A percentile compares a stretch with the other conserved stretches of the same genome.
phyloP scores from a whole-genome alignment of 495 filamentous ascomycete species.

The Talaromyces thailandensis region DNA sequence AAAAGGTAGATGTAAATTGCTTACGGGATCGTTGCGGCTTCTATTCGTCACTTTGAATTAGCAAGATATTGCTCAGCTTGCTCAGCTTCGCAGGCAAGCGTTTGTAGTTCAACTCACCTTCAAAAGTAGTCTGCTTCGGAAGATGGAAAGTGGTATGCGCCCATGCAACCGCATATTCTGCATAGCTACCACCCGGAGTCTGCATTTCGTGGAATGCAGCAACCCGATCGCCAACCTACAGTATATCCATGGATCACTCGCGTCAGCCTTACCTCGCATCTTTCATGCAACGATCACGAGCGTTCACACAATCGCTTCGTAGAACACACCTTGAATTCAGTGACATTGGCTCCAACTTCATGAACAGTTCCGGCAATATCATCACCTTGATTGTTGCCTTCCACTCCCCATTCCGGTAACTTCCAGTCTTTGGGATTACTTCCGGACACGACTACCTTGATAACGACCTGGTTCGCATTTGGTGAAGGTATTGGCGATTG shows the following conservation, averaged over 20 bases:
- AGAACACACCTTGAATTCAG: slow-evolving; percentile 22
- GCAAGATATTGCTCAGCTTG: neutral
- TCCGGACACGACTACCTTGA: slow-evolving; percentile 53
- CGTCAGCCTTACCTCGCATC: too few species aligned
- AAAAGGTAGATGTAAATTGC: neutral
- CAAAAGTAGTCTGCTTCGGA: slow-evolving; percentile 52
- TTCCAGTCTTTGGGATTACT: slow-evolving; percentile 75
- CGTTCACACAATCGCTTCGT: too few species aligned
- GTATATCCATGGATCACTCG: too few species aligned
- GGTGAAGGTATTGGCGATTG: slow-evolving; percentile 52
- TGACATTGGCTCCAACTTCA: slow-evolving; percentile 35
- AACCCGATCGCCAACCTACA: slow-evolving; percentile 57
- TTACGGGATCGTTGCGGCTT: slow-evolving; percentile 51
- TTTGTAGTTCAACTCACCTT: slow-evolving; percentile 20
- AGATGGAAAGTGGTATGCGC: slow-evolving; percentile 61
- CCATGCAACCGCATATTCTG: slow-evolving; percentile 61
- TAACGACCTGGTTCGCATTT: slow-evolving; percentile 51
- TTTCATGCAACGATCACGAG: too few species aligned
- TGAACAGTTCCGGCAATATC: slow-evolving; percentile 47
- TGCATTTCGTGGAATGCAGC: slow-evolving; percentile 60
- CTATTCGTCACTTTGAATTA: slow-evolving; percentile 12
- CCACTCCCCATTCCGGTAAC: slow-evolving; percentile 7
- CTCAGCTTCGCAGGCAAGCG: neutral
- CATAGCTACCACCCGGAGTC: slow-evolving; percentile 49
- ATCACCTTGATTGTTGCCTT: slow-evolving; percentile 22